Conservation (phyloP, 2,329 filamentous ascomycete species). For the Apiospora kogelbergensis region DNA sequence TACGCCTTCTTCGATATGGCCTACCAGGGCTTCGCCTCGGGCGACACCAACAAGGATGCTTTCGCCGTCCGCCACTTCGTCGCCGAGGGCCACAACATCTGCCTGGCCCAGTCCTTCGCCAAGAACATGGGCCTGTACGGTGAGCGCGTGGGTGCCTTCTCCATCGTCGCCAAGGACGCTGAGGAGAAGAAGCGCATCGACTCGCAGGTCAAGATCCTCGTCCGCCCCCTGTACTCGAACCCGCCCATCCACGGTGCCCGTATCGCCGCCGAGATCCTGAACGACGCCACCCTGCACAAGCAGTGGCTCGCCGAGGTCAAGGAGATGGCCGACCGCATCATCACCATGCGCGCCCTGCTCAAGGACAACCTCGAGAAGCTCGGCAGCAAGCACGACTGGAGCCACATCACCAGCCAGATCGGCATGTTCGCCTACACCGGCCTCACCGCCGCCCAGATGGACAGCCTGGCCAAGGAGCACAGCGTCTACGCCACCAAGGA, state of each 20-base stretch:
- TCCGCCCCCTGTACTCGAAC: constrained; percentile 97
- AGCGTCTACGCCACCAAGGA: constrained; percentile 97
- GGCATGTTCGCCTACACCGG: constrained; percentile 99
- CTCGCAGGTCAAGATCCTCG: constrained; percentile 97
- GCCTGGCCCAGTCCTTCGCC: constrained; percentile 90
- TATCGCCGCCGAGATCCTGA: constrained; percentile 89
- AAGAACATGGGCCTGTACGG: constrained; percentile 99
- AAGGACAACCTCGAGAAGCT: constrained; percentile 94
- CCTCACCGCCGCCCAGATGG: constrained; percentile 88
- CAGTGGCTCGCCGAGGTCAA: constrained; percentile 98
- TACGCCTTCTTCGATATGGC: constrained; percentile 99
- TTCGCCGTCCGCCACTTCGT: constrained; percentile 94
- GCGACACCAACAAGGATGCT: constrained; percentile 88
- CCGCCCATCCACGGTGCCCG: constrained; percentile 95
- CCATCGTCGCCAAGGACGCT: constrained; percentile 77
- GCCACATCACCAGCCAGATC: constrained; percentile 97
- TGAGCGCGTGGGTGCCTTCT: constrained; percentile 97
- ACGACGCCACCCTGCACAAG: constrained; percentile 78
- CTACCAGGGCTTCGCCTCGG: constrained; percentile 96
- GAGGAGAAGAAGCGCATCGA: constrained; percentile 96
- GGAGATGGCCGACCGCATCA: constrained; percentile 98
- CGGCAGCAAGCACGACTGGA: constrained; percentile 96
- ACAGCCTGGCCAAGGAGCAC: constrained; percentile 86
- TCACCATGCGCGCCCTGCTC: constrained; percentile 92
- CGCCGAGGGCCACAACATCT: constrained; percentile 84